Evolutionary conservation across 2,329 filamentous ascomycete genomes (phyloP).

Genomic region (Hortaea sp.): DNA sequence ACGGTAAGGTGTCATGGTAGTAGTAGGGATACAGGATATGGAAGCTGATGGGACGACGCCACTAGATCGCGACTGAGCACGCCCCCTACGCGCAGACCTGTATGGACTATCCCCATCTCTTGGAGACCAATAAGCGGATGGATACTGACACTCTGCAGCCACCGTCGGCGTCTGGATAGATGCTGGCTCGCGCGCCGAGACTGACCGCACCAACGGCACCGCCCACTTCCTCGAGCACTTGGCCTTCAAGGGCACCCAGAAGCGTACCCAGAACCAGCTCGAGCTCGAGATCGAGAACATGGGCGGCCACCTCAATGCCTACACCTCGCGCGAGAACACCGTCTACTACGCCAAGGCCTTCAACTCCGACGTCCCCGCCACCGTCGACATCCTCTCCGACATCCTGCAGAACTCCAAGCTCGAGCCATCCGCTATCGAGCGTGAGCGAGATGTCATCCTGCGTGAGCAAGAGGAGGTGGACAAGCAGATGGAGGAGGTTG

Average conservation of each 20-base stretch:
- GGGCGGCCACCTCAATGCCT: conserved; percentile 97
- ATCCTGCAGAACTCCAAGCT: conserved; percentile 99
- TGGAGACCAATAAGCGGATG: not conserved
- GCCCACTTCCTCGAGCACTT: conserved; percentile 99
- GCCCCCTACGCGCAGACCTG: conserved; percentile 95
- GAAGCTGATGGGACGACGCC: not conserved
- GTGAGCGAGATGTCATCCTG: conserved; percentile 96
- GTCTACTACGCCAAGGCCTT: conserved; percentile 99
- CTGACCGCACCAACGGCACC: conserved; percentile 95
- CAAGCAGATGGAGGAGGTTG: conserved; percentile 99
- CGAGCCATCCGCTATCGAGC: conserved; percentile 83
- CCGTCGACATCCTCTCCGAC: conserved; percentile 96
- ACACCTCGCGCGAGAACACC: conserved; percentile 99
- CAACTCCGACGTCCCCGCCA: conserved; percentile 92
- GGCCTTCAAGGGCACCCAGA: conserved; percentile 98
- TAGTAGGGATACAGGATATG: not conserved
- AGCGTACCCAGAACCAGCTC: conserved; percentile 90
- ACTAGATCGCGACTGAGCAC: conserved; percentile 91
- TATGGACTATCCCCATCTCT: not conserved
- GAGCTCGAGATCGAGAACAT: conserved; percentile 99
- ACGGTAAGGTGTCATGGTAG: conserved; percentile 53
- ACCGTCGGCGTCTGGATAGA: conserved; percentile 99
- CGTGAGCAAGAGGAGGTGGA: conserved; percentile 99
- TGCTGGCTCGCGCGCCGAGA: conserved; percentile 95
- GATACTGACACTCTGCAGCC: conserved; percentile 27